These are phyloP conservation scores for Hymenoscyphus repandus DNA, from an alignment of 2,329 filamentous ascomycete species.

Conservation along the genomic window DNA sequence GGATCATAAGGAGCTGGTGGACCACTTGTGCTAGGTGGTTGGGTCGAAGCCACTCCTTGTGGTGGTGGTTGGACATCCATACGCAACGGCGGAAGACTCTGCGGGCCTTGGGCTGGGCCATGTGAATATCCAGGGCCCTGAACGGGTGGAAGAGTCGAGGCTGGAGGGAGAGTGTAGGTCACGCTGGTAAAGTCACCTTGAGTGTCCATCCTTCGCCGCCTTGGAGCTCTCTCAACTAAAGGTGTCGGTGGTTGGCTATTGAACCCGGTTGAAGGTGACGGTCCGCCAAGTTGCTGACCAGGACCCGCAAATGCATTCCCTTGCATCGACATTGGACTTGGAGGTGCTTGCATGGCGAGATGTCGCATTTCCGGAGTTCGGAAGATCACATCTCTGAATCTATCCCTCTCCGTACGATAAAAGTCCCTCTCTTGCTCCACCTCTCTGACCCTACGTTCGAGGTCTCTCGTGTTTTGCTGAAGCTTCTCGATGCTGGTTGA, in stretches of 20 bases:
- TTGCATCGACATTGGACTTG: conserved; percentile 39
- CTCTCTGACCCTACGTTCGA: conserved; percentile 48
- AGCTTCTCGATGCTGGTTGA: conserved; percentile 63
- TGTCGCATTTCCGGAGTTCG: conserved; percentile 53
- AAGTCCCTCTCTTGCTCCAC: conserved; percentile 62
- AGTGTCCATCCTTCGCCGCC: conserved; percentile 28
- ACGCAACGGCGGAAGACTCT: conserved; percentile 28
- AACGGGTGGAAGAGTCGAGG: conserved; percentile 27
- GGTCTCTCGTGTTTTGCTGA: conserved; percentile 65
- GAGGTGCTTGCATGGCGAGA: conserved; percentile 45
- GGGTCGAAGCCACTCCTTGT: conserved; percentile 7
- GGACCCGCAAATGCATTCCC: conserved; percentile 20
- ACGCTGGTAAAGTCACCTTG: conserved; percentile 27
- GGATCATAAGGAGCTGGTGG: conserved; percentile 23
- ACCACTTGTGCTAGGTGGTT: conserved; percentile 16
- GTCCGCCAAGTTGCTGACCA: conserved; percentile 1
- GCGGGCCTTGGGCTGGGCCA: conserved; percentile 16
- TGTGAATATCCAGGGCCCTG: conserved; percentile 19
- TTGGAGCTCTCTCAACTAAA: conserved; percentile 24
- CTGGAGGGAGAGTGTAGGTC: conserved; percentile 26
- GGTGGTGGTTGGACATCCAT: conserved; percentile 23
- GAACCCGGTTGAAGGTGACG: conserved; percentile 16
- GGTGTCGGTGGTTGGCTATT: conserved; percentile 12
- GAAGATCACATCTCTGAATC: conserved; percentile 61
- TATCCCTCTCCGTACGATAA: conserved; percentile 68